Percentiles rank a stretch among this genome's conserved stretches.
Evolutionary conservation across 805 yeast genomes (phyloP).

Genomic region (Pichia membranifaciens): DNA sequence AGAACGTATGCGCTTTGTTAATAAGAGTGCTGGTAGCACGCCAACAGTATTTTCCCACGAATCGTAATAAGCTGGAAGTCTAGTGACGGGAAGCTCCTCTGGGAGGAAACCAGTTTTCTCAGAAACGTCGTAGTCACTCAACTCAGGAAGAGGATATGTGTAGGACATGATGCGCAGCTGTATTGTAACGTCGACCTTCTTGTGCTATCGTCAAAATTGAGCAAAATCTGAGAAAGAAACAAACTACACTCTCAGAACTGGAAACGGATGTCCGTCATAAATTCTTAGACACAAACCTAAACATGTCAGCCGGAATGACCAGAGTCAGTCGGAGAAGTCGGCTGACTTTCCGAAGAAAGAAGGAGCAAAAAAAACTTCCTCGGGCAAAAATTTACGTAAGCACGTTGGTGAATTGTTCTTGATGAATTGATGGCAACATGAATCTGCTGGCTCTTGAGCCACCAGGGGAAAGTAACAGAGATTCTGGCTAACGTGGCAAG

Average conservation of each 20-base stretch:
- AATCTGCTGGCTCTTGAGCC: too few relatives aligned
- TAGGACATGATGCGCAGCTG: too few relatives aligned
- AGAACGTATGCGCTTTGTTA: slow-evolving; percentile 54
- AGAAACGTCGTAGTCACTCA: slow-evolving; percentile 66
- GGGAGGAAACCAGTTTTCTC: slow-evolving; percentile 77
- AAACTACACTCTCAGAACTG: too few relatives aligned
- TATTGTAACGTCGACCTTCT: too few relatives aligned
- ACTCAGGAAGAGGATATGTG: slow-evolving; percentile 38
- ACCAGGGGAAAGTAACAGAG: too few relatives aligned
- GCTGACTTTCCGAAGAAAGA: slow-evolving; percentile 1
- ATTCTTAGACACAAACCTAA: too few relatives aligned
- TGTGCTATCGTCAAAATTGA: too few relatives aligned
- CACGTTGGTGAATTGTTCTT: not conserved
- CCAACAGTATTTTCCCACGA: slow-evolving; percentile 74
- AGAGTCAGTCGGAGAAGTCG: slow-evolving; percentile 1
- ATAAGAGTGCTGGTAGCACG: slow-evolving; percentile 66
- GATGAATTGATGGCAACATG: not conserved
- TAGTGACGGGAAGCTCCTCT: slow-evolving; percentile 50
- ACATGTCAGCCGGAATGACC: too few relatives aligned
- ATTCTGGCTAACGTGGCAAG: too few relatives aligned
- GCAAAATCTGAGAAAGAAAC: too few relatives aligned
- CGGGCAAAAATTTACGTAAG: too few relatives aligned
- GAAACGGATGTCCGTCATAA: too few relatives aligned
- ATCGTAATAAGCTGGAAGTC: slow-evolving; percentile 52
- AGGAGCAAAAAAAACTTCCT: not conserved